Conservation (phyloP, 2,329 filamentous ascomycete species). For the Polychaeton citri region DNA sequence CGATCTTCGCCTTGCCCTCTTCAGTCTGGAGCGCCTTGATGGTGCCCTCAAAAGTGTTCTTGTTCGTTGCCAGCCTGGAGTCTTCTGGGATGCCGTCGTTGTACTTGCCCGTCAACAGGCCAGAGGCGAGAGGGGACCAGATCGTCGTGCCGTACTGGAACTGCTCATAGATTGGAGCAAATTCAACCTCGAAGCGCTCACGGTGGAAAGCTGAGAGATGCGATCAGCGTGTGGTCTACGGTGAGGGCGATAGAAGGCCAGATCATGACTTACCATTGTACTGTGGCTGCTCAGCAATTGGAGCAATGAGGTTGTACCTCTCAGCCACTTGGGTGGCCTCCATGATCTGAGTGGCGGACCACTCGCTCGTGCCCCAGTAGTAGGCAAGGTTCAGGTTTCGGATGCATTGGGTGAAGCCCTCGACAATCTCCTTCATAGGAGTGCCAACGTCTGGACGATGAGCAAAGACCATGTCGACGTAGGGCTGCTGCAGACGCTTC, state of each 20-base stretch:
- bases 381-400: conserved; percentile 46
- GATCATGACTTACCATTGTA: conserved; percentile 43
- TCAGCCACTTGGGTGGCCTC: conserved; percentile 43
- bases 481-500: conserved; percentile 48
- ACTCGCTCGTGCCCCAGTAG: conserved; percentile 52
- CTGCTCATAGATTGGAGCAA: conserved; percentile 42
- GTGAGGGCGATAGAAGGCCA: no score
- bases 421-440: conserved; percentile 43
- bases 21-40: conserved; percentile 38
- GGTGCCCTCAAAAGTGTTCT: conserved; percentile 43
- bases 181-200: conserved; percentile 49
- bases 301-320: conserved; percentile 46
- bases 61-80: conserved; percentile 46
- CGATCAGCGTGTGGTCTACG: no score
- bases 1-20: conserved; percentile 40
- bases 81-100: conserved; percentile 49
- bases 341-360: conserved; percentile 45
- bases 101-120: conserved; percentile 51
- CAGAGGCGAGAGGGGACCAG: conserved; percentile 43
- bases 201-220: conserved; percentile 38
- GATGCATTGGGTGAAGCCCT: conserved; percentile 38
- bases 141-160: conserved; percentile 45
- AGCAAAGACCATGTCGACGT: conserved; percentile 52
- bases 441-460: conserved; percentile 42
- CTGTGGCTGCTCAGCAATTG: conserved; percentile 41